Conservation (phyloP, 331 rosid genomes). For the Dryas integrifolia region DNA sequence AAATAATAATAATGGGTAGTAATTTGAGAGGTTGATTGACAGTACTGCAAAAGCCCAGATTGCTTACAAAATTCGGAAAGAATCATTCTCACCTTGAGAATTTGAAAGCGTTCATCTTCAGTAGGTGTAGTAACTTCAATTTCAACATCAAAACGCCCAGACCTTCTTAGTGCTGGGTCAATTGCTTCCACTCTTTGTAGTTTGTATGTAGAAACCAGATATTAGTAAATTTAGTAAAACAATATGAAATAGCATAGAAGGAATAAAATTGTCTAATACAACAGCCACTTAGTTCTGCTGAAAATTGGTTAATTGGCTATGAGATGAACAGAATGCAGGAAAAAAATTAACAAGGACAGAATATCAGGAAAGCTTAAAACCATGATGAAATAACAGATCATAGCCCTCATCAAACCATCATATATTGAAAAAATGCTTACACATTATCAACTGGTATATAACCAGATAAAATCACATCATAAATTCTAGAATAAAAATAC, state of each 20-base stretch:
- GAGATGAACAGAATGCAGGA: neutral
- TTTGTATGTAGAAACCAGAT: conserved; percentile 23
- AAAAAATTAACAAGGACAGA: neutral
- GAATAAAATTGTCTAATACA: neutral
- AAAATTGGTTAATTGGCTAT: neutral
- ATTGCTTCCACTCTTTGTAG: conserved; percentile 66
- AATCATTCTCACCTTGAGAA: conserved; percentile 62
- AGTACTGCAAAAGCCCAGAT: conserved; percentile 17
- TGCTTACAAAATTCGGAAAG: neutral
- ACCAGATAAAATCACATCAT: neutral
- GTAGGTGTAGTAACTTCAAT: conserved; percentile 79
- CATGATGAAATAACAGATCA: neutral
- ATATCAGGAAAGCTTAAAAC: neutral
- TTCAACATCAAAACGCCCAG: conserved; percentile 90
- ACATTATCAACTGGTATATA: neutral
- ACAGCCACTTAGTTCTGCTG: neutral
- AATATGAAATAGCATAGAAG: conserved; percentile 13
- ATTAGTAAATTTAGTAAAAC: neutral
- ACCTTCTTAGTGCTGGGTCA: conserved; percentile 88
- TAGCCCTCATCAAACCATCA: neutral
- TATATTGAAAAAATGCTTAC: neutral
- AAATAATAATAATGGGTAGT: neutral
- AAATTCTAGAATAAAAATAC: conserved; percentile 30
- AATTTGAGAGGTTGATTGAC: conserved; percentile 14
- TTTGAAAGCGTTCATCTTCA: conserved; percentile 76